phyloP scores from a whole-genome alignment of 2,329 filamentous ascomycete genomes.

The Penicillium olsonii region DNA sequence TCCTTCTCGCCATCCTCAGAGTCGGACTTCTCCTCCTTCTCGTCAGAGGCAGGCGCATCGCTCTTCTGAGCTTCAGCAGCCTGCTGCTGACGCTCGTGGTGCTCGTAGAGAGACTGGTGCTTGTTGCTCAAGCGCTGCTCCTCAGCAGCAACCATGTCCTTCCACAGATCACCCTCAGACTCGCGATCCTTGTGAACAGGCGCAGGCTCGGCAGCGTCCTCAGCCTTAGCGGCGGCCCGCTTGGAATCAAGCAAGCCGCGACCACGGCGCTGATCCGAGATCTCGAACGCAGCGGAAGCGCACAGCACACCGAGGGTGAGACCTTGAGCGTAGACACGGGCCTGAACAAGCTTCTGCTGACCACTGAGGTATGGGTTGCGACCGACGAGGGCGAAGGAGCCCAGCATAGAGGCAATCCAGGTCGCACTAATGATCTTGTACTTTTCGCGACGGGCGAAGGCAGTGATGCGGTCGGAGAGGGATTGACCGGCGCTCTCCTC shows the following conservation, averaged over 20 bases:
- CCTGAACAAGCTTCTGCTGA: slow-evolving; percentile 88
- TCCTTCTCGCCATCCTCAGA: slow-evolving; percentile 10
- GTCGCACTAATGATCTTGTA: slow-evolving; percentile 82
- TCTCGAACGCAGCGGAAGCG: slow-evolving; percentile 80
- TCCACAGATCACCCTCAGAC: slow-evolving; percentile 90
- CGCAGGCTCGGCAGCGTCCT: slow-evolving; percentile 72
- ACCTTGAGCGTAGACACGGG: slow-evolving; percentile 90
- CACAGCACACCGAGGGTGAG: slow-evolving; percentile 82
- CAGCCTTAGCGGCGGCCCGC: slow-evolving; percentile 77
- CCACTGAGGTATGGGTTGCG: slow-evolving; percentile 73
- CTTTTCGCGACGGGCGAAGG: slow-evolving; percentile 77
- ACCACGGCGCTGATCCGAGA: slow-evolving; percentile 73
- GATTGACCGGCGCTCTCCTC: slow-evolving; percentile 59
- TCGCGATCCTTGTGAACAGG: slow-evolving; percentile 72
- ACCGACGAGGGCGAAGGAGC: slow-evolving; percentile 73
- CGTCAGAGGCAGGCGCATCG: neutral
- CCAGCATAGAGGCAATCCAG: slow-evolving; percentile 79
- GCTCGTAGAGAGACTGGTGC: slow-evolving; percentile 36
- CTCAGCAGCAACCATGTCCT: slow-evolving; percentile 53
- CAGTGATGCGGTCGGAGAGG: slow-evolving; percentile 61
- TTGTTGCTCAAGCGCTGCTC: slow-evolving; percentile 48
- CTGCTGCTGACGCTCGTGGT: slow-evolving; percentile 13
- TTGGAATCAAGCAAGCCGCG: slow-evolving; percentile 55
- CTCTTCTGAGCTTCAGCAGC: neutral
- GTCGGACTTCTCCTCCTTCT: slow-evolving; percentile 22